Evolutionary conservation across 2,329 filamentous ascomycete genomes (phyloP).

Genomic region (Pezicula rhizophila): DNA sequence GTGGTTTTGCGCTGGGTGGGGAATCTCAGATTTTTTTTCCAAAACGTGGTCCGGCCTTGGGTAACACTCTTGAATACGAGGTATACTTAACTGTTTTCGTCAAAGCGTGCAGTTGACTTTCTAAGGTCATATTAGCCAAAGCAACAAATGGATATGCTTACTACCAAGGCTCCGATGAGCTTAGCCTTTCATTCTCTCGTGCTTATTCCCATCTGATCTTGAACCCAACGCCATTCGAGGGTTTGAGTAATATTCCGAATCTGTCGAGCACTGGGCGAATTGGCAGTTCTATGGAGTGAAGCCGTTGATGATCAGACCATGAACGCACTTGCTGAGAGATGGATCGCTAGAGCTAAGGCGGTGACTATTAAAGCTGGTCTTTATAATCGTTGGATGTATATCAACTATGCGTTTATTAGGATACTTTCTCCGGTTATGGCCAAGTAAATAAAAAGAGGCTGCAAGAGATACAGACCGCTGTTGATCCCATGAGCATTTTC

Average conservation of each 20-base stretch:
- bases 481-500: slow-evolving; percentile 7
- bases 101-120: background rate
- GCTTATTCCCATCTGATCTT: no score
- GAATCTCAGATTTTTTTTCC: slow-evolving; percentile 8
- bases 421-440: slow-evolving; percentile 7
- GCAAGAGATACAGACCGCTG: slow-evolving; percentile 1
- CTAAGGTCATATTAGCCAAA: slow-evolving; percentile 4
- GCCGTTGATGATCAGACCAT: background rate
- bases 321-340: background rate
- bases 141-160: background rate
- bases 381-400: slow-evolving; percentile 4
- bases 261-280: no score
- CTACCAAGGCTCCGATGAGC: no score
- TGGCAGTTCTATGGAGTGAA: background rate
- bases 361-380: slow-evolving; percentile 1
- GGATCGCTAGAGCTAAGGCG: background rate
- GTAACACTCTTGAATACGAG: slow-evolving; percentile 10
- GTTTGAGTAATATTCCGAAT: no score
- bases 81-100: background rate
- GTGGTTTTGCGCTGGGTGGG: slow-evolving; percentile 12
- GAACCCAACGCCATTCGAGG: no score
- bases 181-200: no score
- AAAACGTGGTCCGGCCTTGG: slow-evolving; percentile 8
- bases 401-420: slow-evolving; percentile 6
- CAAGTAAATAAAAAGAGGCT: slow-evolving; percentile 3